phyloP scores from a whole-genome alignment of 768 basidiomycete genomes.

The Termitomyces sp. region DNA sequence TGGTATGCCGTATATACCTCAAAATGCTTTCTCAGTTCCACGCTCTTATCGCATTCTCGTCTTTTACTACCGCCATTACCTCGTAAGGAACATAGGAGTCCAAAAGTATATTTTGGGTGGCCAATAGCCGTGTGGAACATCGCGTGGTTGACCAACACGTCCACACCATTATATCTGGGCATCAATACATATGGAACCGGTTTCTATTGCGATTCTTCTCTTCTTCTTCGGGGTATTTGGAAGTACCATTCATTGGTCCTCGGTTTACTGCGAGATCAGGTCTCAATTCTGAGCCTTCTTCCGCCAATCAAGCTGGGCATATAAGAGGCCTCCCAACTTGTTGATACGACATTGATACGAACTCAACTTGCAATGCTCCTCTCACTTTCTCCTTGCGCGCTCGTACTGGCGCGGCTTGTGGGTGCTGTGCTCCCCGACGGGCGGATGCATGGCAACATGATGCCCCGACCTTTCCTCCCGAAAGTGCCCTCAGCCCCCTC shows the following conservation, averaged over 20 bases:
- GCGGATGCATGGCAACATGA: conserved; percentile 34
- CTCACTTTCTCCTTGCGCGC: background rate
- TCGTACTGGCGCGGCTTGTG: conserved; percentile 15
- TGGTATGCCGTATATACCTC: background rate
- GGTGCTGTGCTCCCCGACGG: conserved; percentile 26
- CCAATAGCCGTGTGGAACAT: background rate
- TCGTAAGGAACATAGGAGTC: background rate
- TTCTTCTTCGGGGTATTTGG: background rate
- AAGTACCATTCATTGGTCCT: background rate
- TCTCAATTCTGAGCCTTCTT: background rate
- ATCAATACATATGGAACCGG: background rate
- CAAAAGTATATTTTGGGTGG: background rate
- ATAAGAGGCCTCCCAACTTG: background rate
- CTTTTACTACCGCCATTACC: background rate
- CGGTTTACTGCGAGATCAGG: background rate
- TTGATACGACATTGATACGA: background rate
- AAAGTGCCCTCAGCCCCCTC: conserved; percentile 18
- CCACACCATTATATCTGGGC: background rate
- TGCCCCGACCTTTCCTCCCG: conserved; percentile 29
- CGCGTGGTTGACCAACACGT: background rate
- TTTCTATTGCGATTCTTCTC: background rate
- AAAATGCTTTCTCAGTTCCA: background rate
- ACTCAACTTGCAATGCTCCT: background rate
- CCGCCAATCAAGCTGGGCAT: background rate
- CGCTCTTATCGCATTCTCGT: background rate